Evolutionary conservation across 768 basidiomycete species (phyloP).

Genomic region (Russula lepida): DNA sequence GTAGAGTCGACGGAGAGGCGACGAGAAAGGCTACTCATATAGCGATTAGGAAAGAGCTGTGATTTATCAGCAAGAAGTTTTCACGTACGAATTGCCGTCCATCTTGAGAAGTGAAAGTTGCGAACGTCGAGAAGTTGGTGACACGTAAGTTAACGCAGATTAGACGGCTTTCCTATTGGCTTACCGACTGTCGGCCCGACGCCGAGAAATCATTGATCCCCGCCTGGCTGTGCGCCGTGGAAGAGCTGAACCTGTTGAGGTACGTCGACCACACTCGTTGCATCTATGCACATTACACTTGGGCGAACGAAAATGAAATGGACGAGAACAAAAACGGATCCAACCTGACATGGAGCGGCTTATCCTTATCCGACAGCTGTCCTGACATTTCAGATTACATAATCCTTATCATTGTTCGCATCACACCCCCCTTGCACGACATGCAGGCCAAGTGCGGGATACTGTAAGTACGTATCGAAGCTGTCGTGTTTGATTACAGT

Average conservation of each 20-base stretch:
- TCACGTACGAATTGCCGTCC: slow-evolving; percentile 16
- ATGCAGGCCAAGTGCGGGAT: too few relatives aligned
- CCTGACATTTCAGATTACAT: background rate
- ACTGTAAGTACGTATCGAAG: too few relatives aligned
- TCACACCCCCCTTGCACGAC: too few relatives aligned
- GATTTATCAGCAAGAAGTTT: background rate
- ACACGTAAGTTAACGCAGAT: background rate
- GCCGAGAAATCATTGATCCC: background rate
- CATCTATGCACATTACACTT: slow-evolving; percentile 29
- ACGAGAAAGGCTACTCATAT: slow-evolving; percentile 1
- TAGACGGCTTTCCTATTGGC: background rate
- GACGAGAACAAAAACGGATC: background rate
- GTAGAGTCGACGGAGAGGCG: slow-evolving; percentile 31
- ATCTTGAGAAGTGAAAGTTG: background rate
- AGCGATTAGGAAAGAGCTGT: background rate
- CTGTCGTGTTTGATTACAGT: too few relatives aligned
- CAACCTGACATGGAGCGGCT: background rate
- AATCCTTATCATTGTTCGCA: background rate
- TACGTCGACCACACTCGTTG: slow-evolving; percentile 49
- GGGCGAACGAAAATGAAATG: background rate
- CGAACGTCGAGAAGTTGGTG: background rate
- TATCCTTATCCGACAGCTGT: background rate
- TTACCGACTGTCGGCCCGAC: slow-evolving; percentile 11
- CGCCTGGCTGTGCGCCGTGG: background rate
- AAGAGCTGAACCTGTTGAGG: slow-evolving; percentile 29